Evolutionary conservation across 805 yeast species (phyloP).

Genomic region (Yarrowia sp.): DNA sequence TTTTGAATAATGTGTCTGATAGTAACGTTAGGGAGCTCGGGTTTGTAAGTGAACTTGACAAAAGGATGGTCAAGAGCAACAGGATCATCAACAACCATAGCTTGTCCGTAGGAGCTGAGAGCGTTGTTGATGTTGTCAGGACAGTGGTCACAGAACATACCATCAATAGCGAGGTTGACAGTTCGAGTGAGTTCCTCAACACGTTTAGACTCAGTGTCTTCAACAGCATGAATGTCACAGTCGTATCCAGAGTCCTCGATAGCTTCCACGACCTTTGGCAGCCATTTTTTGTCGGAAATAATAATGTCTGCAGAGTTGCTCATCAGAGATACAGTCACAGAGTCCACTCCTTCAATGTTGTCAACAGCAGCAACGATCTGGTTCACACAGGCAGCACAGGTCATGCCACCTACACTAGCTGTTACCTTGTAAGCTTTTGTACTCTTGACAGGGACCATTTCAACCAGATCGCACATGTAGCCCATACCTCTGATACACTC

Average conservation of each 20-base stretch:
- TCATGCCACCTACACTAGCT: slow-evolving; percentile 70
- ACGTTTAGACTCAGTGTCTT: slow-evolving; percentile 49
- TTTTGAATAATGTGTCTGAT: slow-evolving; percentile 55
- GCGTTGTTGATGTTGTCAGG: slow-evolving; percentile 55
- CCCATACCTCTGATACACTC: slow-evolving; percentile 49
- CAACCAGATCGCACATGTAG: slow-evolving; percentile 52
- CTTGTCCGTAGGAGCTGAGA: slow-evolving; percentile 54
- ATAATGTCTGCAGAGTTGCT: slow-evolving; percentile 64
- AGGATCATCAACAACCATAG: slow-evolving; percentile 53
- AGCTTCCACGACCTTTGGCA: slow-evolving; percentile 47
- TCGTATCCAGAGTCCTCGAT: slow-evolving; percentile 70
- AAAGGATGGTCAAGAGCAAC: slow-evolving; percentile 55
- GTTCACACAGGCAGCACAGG: slow-evolving; percentile 68
- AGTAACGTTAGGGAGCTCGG: slow-evolving; percentile 53
- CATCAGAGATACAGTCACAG: slow-evolving; percentile 54
- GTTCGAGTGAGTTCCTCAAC: slow-evolving; percentile 52
- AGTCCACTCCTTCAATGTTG: slow-evolving; percentile 51
- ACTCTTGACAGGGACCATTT: slow-evolving; percentile 57
- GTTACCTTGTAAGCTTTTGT: slow-evolving; percentile 48
- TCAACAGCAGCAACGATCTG: slow-evolving; percentile 49
- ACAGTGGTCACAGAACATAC: slow-evolving; percentile 71
- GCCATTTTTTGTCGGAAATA: slow-evolving; percentile 41
- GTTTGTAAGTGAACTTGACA: slow-evolving; percentile 64
- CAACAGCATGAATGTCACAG: slow-evolving; percentile 48
- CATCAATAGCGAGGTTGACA: slow-evolving; percentile 55